Percentiles rank a stretch among this genome's conserved stretches.
phyloP scores from a whole-genome alignment of 2,329 filamentous ascomycete species.

The Metarhizium sp. region DNA sequence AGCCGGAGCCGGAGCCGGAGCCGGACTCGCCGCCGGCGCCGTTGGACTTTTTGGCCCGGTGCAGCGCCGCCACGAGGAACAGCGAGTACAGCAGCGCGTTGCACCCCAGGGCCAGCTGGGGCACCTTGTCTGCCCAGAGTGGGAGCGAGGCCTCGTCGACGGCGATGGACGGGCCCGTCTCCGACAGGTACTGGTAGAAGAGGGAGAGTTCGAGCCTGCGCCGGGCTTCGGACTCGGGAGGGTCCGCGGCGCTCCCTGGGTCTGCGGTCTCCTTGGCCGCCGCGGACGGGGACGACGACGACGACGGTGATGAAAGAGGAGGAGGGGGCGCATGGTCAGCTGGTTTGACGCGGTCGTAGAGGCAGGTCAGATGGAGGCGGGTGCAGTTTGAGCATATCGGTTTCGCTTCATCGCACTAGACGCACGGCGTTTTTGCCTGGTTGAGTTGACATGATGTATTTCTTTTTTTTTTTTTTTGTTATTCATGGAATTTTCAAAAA shows the following conservation, averaged over 20 bases:
- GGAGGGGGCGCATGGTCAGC: not conserved
- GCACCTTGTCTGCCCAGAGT: conserved; percentile 6
- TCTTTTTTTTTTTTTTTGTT: no score
- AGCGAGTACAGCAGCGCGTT: conserved; percentile 12
- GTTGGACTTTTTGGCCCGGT: conserved; percentile 6
- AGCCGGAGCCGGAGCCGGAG: not conserved
- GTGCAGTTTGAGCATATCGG: conserved; percentile 14
- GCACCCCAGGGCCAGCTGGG: conserved; percentile 9
- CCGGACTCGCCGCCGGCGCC: not conserved
- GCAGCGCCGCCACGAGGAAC: conserved; percentile 11
- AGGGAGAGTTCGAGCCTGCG: conserved; percentile 12
- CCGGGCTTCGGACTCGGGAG: conserved; percentile 10
- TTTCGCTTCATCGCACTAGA: conserved; percentile 13
- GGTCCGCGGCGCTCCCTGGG: not conserved
- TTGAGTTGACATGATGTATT: no score
- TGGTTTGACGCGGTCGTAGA: conserved; percentile 10
- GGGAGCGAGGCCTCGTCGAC: conserved; percentile 7
- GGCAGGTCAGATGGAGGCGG: conserved; percentile 9
- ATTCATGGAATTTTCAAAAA: not conserved
- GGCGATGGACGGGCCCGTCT: conserved; percentile 9
- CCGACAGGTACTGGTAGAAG: conserved; percentile 11
- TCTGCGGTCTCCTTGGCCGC: not conserved
- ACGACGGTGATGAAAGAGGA: not conserved
- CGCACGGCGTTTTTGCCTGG: no score
- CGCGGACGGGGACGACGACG: not conserved